Base-by-base conservation (phyloP, 768 basidiomycete genomes). In the Amylocystis lapponica region DNA sequence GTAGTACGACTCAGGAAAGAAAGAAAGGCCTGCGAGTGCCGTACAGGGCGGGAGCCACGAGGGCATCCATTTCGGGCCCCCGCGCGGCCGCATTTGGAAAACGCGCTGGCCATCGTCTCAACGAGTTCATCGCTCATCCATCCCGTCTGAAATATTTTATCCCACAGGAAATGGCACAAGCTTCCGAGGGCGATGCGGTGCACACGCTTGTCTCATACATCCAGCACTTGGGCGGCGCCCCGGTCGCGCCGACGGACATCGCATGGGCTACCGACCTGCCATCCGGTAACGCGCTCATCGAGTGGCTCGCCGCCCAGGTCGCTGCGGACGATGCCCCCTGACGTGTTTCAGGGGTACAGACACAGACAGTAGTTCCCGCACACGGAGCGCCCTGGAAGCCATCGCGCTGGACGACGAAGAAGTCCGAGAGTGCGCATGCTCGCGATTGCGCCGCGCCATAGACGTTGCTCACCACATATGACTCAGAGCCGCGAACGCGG, bases 321-420 rank as follows among this genome's bases (percentile, higher is more conserved):
- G 5, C 31, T 27, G 37, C 22, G 12, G 20, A 6, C 14, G 13
- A 17, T 6, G 13, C 8, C 35, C 35, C 17, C 5, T 5, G 20
- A 12, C 12, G 5, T 4, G 19, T 20, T 19, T 6, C 10, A 17
- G 12, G 4, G 5, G 20, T 20, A 17, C 8, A 36, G 35, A 19
- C 17, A 3, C 5, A 14, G 4, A 20, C 17, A 9, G n/a, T n/a
- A n/a, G n/a, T n/a, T n/a, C n/a, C n/a, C n/a, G 12, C 19, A 26
- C 36, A 30, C 39, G 48, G 36, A 57, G 51, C 14, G 49, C 57
- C 5, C 36, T 69, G n/a, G 43, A 53, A 3, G 43, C 54, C 19
- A 61, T 67, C 38, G 60, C 64, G 3, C 43, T 68, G 6, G 60
- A 67, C 40, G 37, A 45, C 4, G 59, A 61, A 13, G 66, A 67